These are phyloP conservation scores for Neonectria neomacrospora DNA, from an alignment of 2,329 filamentous ascomycete genomes.

Conservation along the genomic window DNA sequence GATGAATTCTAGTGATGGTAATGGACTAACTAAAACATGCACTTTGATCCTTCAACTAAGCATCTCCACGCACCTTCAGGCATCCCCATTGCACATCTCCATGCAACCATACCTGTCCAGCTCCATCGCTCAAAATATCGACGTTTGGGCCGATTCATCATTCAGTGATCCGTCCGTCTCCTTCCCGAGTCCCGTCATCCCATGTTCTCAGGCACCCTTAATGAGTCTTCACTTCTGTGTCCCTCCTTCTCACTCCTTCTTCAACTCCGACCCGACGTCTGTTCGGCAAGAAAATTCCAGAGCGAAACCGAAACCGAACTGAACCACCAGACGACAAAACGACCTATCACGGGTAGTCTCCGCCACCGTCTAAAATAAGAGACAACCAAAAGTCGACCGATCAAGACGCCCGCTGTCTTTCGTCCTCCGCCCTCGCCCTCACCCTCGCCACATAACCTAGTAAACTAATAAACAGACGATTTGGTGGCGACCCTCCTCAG, in stretches of 20 bases:
- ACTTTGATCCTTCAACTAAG: slow-evolving; percentile 15
- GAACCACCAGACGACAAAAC: not conserved
- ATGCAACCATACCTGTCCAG: not conserved
- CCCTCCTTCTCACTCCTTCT: not conserved
- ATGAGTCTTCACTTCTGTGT: not conserved
- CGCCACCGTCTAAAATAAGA: slow-evolving; percentile 14
- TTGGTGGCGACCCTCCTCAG: not conserved
- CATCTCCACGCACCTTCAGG: not conserved
- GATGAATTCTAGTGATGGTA: not conserved
- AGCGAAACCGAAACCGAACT: not conserved
- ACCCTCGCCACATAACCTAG: not conserved
- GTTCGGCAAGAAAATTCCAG: not conserved
- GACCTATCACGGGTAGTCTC: not conserved
- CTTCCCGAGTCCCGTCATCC: slow-evolving; percentile 1
- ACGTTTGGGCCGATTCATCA: not conserved
- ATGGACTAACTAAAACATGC: slow-evolving; percentile 7
- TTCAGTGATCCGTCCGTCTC: not conserved
- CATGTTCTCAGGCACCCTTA: not conserved
- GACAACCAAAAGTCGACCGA: not conserved
- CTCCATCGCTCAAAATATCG: slow-evolving; percentile 17
- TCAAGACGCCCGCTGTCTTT: not conserved
- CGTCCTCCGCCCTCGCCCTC: not conserved
- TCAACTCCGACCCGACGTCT: not conserved
- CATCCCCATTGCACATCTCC: not conserved
- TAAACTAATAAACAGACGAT: not conserved